Evolutionary conservation across 1,284 basidiomycete genomes (phyloP).

Genomic region (Grifola frondosa): DNA sequence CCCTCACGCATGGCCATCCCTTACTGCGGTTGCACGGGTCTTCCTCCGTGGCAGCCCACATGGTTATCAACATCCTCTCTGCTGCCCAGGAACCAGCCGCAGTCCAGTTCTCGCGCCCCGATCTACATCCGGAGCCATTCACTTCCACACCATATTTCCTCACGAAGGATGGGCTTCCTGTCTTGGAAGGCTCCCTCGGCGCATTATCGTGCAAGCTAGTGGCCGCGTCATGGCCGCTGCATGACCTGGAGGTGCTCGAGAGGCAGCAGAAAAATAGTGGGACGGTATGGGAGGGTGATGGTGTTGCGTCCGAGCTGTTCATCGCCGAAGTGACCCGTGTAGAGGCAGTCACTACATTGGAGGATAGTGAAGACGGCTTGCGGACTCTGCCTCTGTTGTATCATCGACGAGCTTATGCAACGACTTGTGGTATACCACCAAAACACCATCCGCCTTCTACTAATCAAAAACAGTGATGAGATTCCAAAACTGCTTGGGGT

Average conservation of each 20-base stretch:
- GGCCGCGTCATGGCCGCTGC: slow-evolving; percentile 35
- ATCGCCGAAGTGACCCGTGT: slow-evolving; percentile 48
- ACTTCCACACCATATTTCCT: slow-evolving; percentile 39
- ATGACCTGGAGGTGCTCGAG: slow-evolving; percentile 29
- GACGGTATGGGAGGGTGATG: slow-evolving; percentile 28
- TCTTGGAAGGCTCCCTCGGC: slow-evolving; percentile 55
- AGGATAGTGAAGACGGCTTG: slow-evolving; percentile 16
- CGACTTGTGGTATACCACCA: slow-evolving; percentile 33
- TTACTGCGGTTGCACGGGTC: neutral
- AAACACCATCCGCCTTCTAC: slow-evolving; percentile 7
- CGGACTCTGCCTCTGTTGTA: slow-evolving; percentile 45
- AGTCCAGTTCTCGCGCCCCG: slow-evolving; percentile 60
- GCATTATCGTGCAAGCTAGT: slow-evolving; percentile 49
- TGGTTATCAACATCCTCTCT: slow-evolving; percentile 72
- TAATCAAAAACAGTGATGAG: slow-evolving; percentile 1
- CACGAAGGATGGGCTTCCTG: slow-evolving; percentile 53
- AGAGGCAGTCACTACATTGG: slow-evolving; percentile 30
- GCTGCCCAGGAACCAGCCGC: slow-evolving; percentile 57
- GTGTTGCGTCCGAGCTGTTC: slow-evolving; percentile 46
- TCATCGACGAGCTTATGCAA: slow-evolving; percentile 44
- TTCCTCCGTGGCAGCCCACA: slow-evolving; percentile 35
- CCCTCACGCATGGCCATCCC: slow-evolving; percentile 81
- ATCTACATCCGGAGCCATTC: slow-evolving; percentile 62
- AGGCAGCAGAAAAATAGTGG: slow-evolving; percentile 12
- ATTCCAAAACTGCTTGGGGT: too few relatives aligned